These are phyloP conservation scores for Entomortierella lignicola DNA, from an alignment of 192 early-diverging fungal genomes.

Conservation along the genomic window DNA sequence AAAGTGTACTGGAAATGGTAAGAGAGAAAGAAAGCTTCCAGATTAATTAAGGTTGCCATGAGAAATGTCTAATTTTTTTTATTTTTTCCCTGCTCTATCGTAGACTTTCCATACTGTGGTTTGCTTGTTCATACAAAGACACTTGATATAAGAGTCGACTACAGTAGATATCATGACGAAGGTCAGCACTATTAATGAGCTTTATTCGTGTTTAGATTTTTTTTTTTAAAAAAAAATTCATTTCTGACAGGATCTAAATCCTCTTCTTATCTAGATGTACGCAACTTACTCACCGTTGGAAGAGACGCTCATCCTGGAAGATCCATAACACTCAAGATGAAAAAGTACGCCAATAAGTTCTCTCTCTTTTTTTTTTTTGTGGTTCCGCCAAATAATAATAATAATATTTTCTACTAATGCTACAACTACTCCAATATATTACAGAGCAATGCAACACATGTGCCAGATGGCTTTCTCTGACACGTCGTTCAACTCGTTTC, in stretches of 20 bases:
- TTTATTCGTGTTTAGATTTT: neutral
- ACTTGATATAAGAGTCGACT: conserved; percentile 79
- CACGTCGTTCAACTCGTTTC: conserved; percentile 66
- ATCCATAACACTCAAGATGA: conserved; percentile 42
- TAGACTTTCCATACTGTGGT: conserved; percentile 90
- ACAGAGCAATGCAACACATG: conserved; percentile 69
- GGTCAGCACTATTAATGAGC: conserved; percentile 51
- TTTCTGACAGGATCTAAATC: neutral
- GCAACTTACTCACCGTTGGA: conserved; percentile 32
- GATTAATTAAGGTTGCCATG: no score
- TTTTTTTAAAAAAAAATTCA: neutral
- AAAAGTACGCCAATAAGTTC: conserved; percentile 17
- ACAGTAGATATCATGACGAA: conserved; percentile 61
- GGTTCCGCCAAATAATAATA: no score
- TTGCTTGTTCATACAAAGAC: conserved; percentile 74
- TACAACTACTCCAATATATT: neutral
- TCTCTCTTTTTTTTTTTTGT: conserved; percentile 5
- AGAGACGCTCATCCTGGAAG: conserved; percentile 25
- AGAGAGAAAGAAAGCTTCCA: neutral
- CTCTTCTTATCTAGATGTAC: conserved; percentile 17
- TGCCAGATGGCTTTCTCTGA: conserved; percentile 76
- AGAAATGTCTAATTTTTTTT: no score
- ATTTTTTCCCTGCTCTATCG: neutral
- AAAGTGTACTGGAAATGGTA: conserved; percentile 29
- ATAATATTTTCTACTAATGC: neutral